Evolutionary conservation across 805 yeast genomes (phyloP).

Genomic region (Barnettozyma californica): DNA sequence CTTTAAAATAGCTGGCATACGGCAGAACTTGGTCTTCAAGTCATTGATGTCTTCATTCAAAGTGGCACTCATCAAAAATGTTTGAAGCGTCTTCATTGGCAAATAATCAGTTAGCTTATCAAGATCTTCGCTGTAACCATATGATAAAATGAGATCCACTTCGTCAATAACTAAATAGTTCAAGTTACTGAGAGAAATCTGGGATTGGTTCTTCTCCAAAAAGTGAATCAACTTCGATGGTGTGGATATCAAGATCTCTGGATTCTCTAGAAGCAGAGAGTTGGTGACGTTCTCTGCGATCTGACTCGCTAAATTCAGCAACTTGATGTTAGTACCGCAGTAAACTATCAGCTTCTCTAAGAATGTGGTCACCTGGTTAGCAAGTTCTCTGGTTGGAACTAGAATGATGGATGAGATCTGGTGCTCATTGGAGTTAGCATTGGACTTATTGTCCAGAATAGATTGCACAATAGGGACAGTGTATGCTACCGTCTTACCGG

Average conservation of each 20-base stretch:
- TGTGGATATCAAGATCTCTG: slow-evolving; percentile 81
- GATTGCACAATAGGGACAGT: slow-evolving; percentile 80
- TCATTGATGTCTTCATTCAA: slow-evolving; percentile 78
- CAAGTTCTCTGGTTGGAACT: slow-evolving; percentile 91
- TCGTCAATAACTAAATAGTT: slow-evolving; percentile 85
- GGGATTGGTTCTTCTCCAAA: slow-evolving; percentile 42
- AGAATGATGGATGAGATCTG: slow-evolving; percentile 46
- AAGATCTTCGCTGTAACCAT: slow-evolving; percentile 87
- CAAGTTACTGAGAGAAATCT: slow-evolving; percentile 50
- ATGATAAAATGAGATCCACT: slow-evolving; percentile 84
- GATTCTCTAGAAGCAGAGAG: slow-evolving; percentile 65
- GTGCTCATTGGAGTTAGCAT: slow-evolving; percentile 23
- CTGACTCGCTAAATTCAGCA: slow-evolving; percentile 58
- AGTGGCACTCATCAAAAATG: slow-evolving; percentile 95
- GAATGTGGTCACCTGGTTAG: slow-evolving; percentile 76
- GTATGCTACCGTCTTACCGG: slow-evolving; percentile 94
- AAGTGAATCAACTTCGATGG: slow-evolving; percentile 69
- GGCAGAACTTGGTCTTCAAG: slow-evolving; percentile 73
- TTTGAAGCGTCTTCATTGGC: slow-evolving; percentile 74
- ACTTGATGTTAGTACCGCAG: slow-evolving; percentile 60
- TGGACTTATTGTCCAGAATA: slow-evolving; percentile 44
- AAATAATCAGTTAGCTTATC: slow-evolving; percentile 55
- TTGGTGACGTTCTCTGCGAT: slow-evolving; percentile 65
- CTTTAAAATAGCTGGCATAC: slow-evolving; percentile 73
- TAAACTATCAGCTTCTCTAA: slow-evolving; percentile 61